A percentile compares a stretch with the other conserved stretches of the same genome.
These are phyloP conservation scores for Verticillium dahliae DNA, from an alignment of 2,329 filamentous ascomycete species.

Conservation along the genomic window DNA sequence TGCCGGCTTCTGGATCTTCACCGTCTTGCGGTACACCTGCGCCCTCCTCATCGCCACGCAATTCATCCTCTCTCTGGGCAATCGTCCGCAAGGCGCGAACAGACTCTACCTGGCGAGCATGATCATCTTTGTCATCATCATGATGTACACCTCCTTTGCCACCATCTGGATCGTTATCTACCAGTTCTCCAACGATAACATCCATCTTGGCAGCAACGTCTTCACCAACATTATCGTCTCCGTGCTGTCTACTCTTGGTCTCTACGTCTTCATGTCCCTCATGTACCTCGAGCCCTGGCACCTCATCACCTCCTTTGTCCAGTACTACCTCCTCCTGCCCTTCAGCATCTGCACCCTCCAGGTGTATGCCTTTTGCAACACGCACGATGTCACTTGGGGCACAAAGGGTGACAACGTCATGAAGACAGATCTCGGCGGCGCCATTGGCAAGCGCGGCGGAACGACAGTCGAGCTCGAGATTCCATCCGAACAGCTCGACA, in stretches of 20 bases:
- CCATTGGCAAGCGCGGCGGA: slow-evolving; percentile 65
- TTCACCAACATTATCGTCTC: slow-evolving; percentile 95
- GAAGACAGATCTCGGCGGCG: slow-evolving; percentile 84
- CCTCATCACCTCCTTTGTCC: slow-evolving; percentile 86
- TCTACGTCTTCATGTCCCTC: slow-evolving; percentile 96
- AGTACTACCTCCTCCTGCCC: slow-evolving; percentile 90
- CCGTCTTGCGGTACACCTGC: slow-evolving; percentile 76
- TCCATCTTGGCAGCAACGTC: slow-evolving; percentile 70
- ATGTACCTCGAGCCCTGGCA: slow-evolving; percentile 98
- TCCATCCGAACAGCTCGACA: slow-evolving; percentile 95
- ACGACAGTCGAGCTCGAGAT: slow-evolving; percentile 86
- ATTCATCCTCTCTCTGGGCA: slow-evolving; percentile 94
- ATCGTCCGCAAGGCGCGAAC: slow-evolving; percentile 89
- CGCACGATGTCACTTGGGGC: slow-evolving; percentile 95
- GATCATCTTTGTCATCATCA: slow-evolving; percentile 87
- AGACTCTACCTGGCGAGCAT: slow-evolving; percentile 84
- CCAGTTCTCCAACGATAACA: slow-evolving; percentile 55
- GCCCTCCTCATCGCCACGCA: slow-evolving; percentile 87
- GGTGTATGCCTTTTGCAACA: slow-evolving; percentile 98
- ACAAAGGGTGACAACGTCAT: slow-evolving; percentile 97
- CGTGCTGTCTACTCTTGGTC: slow-evolving; percentile 77
- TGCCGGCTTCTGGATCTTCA: slow-evolving; percentile 79
- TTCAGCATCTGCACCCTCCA: slow-evolving; percentile 95
- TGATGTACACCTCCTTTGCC: slow-evolving; percentile 91
- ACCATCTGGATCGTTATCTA: slow-evolving; percentile 80